Base-by-base conservation (phyloP, 805 yeast genomes). In the Barnettozyma sp. region DNA sequence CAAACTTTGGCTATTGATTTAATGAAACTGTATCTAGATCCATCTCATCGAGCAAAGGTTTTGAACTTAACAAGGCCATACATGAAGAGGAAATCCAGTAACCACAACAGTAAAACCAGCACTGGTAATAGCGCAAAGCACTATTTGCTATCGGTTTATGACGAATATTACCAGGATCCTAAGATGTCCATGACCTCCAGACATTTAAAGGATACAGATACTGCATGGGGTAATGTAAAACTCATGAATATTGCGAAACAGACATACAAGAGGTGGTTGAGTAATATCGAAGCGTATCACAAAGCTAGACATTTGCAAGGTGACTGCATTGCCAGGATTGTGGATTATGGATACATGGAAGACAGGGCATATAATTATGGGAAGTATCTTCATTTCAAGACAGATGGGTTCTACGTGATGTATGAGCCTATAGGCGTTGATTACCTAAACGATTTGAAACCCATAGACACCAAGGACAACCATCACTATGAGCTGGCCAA, bases 281-380 rank as follows among this genome's bases (percentile, higher is more conserved):
- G 39, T 10, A 47, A 46, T 26, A 38, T 53, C 12, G 49, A 48
- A 15, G 49, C 52, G 0, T 50, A 50, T 24, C 10, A 26, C 3
- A 42, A 34, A 13, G 35, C 52, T 20, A 19, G 29, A 14, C 10
- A 29, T 3, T 35, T 53, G 12, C 55, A 53, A 30, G 56, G 56
- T 5, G 48, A 44, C 12, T 26, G 41, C 2, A 23, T 53, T 14
- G 55, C 54, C 2, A 40, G 31, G 24, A 40, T 55, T 22, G 16
- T 53, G 6, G 54, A 50, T 29, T 45, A 43, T 26, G 60, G 58
- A 0, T 50, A 47, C 26, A 14, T 53, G 17, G 54, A 53, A 34
- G 59, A 55, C 25, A 40, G 40, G 18, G 38, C 45, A 11, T 33
- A 43, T 34, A 50, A 52, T n/a, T n/a, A n/a, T 23, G 37, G 22